A percentile compares a stretch with the other conserved stretches of the same genome.
Conservation (phyloP, 2,329 filamentous ascomycete species). For the Ceratocystis destructans region DNA sequence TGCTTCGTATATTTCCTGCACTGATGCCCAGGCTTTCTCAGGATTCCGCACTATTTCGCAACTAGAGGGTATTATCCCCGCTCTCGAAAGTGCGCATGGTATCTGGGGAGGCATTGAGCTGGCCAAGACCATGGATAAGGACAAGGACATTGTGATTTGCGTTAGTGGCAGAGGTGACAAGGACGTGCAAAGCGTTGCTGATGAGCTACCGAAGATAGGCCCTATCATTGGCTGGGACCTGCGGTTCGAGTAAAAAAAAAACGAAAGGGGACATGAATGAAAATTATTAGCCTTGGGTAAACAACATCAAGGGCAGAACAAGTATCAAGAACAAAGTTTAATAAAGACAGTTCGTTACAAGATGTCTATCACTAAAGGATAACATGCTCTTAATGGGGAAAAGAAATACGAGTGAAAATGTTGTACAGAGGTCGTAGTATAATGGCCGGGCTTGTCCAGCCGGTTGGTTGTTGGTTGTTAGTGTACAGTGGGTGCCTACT, state of each 20-base stretch:
- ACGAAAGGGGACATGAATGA: neutral
- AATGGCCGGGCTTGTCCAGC: neutral
- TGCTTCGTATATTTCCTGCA: conserved; percentile 80
- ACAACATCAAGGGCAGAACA: neutral
- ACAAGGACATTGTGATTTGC: conserved; percentile 84
- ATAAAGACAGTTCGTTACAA: neutral
- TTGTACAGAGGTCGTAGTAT: conserved; percentile 5
- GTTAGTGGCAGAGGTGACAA: conserved; percentile 90
- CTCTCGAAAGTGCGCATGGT: conserved; percentile 84
- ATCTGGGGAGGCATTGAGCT: conserved; percentile 80
- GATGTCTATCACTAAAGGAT: neutral
- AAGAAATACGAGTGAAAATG: neutral
- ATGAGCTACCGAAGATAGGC: conserved; percentile 77
- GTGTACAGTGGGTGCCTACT: conserved; percentile 3
- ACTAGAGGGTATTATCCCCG: conserved; percentile 92
- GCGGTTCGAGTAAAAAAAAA: conserved; percentile 36
- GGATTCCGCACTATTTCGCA: conserved; percentile 77
- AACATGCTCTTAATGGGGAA: neutral
- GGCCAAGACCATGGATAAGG: conserved; percentile 83
- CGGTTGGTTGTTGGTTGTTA: neutral
- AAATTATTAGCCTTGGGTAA: neutral
- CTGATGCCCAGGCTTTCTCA: conserved; percentile 76
- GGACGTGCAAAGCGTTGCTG: conserved; percentile 95
- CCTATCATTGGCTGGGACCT: conserved; percentile 71
- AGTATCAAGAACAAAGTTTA: neutral